phyloP scores from a whole-genome alignment of 768 basidiomycete species.

The Agaricus sinodeliciosus region DNA sequence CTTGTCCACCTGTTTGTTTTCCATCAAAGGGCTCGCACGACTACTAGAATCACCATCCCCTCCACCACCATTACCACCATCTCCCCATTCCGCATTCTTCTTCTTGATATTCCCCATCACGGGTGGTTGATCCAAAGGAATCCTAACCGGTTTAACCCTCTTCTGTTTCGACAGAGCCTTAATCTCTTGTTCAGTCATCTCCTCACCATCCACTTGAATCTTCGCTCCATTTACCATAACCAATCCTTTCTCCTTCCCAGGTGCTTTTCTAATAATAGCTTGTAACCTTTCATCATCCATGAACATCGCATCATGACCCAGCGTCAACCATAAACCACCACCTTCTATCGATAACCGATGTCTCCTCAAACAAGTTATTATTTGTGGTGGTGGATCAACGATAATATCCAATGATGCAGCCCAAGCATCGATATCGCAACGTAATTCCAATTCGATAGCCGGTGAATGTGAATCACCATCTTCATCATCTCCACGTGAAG shows the following conservation, averaged over 20 bases:
- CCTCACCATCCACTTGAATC: constrained; percentile 81
- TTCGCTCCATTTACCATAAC: constrained; percentile 90
- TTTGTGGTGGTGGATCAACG: constrained; percentile 86
- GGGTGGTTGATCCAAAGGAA: constrained; percentile 91
- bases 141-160: constrained; percentile 75
- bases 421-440: constrained; percentile 93
- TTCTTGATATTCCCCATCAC: constrained; percentile 66
- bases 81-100: constrained; percentile 68
- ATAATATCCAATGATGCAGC: constrained; percentile 77
- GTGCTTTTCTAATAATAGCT: constrained; percentile 69
- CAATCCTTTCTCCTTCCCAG: constrained; percentile 70
- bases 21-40: constrained; percentile 4
- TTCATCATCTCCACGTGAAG: constrained; percentile 17
- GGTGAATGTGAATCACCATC: constrained; percentile 30
- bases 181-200: constrained; percentile 80
- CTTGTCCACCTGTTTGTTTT: constrained; percentile 11
- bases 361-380: constrained; percentile 75
- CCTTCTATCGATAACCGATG: constrained; percentile 84
- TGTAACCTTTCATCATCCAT: constrained; percentile 72
- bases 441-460: constrained; percentile 80
- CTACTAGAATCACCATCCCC: constrained; percentile 16
- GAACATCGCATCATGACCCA: constrained; percentile 79
- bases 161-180: constrained; percentile 79
- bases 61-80: constrained; percentile 17
- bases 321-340: constrained; percentile 90